phyloP scores from a whole-genome alignment of 176 grass and related monocot species.

The Urochloa ruziziensis region DNA sequence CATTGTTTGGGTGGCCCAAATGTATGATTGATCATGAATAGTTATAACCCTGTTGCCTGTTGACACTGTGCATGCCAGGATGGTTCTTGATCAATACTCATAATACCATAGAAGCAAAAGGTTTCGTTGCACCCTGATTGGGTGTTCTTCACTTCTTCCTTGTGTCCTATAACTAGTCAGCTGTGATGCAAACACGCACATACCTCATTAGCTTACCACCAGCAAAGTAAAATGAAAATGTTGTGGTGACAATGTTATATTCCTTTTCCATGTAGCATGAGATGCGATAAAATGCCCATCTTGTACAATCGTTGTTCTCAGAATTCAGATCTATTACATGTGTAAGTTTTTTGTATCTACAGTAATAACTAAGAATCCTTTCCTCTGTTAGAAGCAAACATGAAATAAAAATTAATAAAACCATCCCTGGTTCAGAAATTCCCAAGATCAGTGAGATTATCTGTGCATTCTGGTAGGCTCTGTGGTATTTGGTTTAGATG shows the following conservation, averaged over 20 bases:
- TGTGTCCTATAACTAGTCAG: not conserved
- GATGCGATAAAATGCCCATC: not conserved
- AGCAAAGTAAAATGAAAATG: not conserved
- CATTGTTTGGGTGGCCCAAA: not conserved
- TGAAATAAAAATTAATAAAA: not conserved
- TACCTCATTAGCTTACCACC: not conserved
- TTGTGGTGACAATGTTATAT: not conserved
- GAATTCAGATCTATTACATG: not conserved
- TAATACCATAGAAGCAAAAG: not conserved
- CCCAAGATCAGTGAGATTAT: not conserved
- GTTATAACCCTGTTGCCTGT: not conserved
- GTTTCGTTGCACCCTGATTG: not conserved
- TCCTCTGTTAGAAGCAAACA: not conserved
- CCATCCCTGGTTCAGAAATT: not conserved
- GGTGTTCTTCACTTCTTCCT: not conserved
- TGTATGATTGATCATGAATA: not conserved
- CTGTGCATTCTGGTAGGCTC: not conserved
- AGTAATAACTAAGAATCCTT: not conserved
- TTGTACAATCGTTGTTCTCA: not conserved
- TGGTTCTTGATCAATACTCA: not conserved
- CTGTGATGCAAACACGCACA: not conserved
- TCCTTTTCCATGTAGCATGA: not conserved
- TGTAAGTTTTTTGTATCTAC: not conserved
- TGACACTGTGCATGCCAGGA: constrained; percentile 4
- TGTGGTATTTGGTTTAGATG: constrained; percentile 2